phyloP scores from a whole-genome alignment of 2,329 filamentous ascomycete species.

The Tolypocladium tropicale region DNA sequence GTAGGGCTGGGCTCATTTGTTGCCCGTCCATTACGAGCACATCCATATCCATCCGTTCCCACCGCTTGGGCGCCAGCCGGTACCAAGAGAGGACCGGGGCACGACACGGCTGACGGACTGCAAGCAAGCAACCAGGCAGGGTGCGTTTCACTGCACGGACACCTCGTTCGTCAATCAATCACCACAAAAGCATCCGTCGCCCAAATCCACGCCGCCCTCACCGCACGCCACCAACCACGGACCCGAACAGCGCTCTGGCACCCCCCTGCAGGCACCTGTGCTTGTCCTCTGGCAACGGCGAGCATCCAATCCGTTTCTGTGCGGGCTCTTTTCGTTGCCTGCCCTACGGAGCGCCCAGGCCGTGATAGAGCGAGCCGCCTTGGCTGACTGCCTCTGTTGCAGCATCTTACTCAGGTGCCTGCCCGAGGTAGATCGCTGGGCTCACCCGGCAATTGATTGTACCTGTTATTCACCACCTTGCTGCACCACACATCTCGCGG shows the following conservation, averaged over 20 bases:
- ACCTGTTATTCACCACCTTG: not conserved
- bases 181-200: too few relatives aligned
- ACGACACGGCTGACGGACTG: not conserved
- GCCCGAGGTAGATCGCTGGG: too few relatives aligned
- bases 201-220: not conserved
- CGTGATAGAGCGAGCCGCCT: too few relatives aligned
- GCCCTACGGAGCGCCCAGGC: too few relatives aligned
- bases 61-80: not conserved
- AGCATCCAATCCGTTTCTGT: not conserved
- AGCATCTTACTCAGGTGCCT: too few relatives aligned
- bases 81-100: too few relatives aligned
- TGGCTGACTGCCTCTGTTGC: too few relatives aligned
- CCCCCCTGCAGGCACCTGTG: not conserved
- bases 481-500: not conserved
- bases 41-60: too few relatives aligned
- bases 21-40: too few relatives aligned
- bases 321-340: too few relatives aligned
- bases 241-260: not conserved
- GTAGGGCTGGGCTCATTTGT: not conserved
- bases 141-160: too few relatives aligned
- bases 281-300: not conserved
- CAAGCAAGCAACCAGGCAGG: not conserved
- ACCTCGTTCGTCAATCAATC: too few relatives aligned
- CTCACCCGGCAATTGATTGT: not conserved
- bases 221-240: not conserved